Evolutionary conservation across 1,139 yeast species (phyloP).

Genomic region (Insectozyma bohioensis): DNA sequence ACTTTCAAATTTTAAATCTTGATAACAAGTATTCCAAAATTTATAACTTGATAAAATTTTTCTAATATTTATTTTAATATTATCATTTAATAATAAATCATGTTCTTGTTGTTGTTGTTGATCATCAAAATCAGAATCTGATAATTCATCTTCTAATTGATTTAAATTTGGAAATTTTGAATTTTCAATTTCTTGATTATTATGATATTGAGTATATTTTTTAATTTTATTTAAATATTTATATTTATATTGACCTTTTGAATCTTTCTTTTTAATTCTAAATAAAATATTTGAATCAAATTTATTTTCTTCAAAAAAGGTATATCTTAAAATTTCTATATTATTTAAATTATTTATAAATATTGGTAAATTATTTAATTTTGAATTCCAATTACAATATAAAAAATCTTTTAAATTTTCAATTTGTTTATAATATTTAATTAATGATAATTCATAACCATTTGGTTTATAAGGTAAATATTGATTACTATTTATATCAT

Average conservation of each 20-base stretch:
- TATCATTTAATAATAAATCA: not conserved
- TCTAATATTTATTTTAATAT: conserved; percentile 3
- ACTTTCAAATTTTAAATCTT: conserved; percentile 30
- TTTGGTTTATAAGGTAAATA: no score
- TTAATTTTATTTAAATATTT: conserved; percentile 14
- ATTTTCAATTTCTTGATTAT: not conserved
- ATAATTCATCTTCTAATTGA: not conserved
- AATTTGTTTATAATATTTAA: not conserved
- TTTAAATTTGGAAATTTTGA: not conserved
- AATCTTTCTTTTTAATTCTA: conserved; percentile 4
- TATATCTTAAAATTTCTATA: conserved; percentile 20
- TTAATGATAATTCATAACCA: not conserved
- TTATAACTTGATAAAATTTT: conserved; percentile 21
- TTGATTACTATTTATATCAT: no score
- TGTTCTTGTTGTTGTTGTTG: not conserved
- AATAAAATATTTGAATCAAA: conserved; percentile 2
- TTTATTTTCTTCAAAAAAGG: conserved; percentile 22
- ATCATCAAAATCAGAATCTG: no score
- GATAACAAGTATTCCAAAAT: conserved; percentile 37
- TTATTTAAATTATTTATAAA: conserved; percentile 14
- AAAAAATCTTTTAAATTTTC: not conserved
- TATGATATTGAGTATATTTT: conserved; percentile 1
- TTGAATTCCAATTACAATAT: not conserved
- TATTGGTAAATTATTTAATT: not conserved
- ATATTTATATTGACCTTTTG: conserved; percentile 9